These are phyloP conservation scores for Hippophae rhamnoides DNA, from an alignment of 306 rosid species.

Conservation along the genomic window DNA sequence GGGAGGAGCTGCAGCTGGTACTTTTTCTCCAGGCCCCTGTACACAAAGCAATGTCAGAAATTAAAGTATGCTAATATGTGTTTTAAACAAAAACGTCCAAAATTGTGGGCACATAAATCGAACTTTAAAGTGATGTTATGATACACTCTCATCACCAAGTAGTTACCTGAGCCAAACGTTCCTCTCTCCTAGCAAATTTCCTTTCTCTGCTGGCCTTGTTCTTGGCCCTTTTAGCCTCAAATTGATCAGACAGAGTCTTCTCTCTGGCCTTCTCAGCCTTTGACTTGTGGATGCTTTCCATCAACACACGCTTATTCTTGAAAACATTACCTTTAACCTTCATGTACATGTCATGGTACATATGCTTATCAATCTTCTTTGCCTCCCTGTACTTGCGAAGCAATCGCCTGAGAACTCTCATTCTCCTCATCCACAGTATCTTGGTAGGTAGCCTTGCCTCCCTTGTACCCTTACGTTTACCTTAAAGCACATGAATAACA, in stretches of 20 bases:
- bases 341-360: slow-evolving; percentile 99
- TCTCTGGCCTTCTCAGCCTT: slow-evolving; percentile 98
- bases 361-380: slow-evolving; percentile 88
- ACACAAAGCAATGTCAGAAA: neutral
- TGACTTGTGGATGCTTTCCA: slow-evolving; percentile 96
- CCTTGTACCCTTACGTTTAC: slow-evolving; percentile 94
- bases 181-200: slow-evolving; percentile 78
- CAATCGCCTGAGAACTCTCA: slow-evolving; percentile 91
- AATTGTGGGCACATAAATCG: too few relatives aligned
- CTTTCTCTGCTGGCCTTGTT: slow-evolving; percentile 97
- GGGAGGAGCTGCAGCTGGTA: slow-evolving; percentile 27
- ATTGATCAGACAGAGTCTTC: slow-evolving; percentile 86
- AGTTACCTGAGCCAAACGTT: slow-evolving; percentile 76
- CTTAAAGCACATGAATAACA: slow-evolving; percentile 17
- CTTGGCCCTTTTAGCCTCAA: slow-evolving; percentile 91
- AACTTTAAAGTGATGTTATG: neutral
- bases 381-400: slow-evolving; percentile 92
- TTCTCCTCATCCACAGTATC: slow-evolving; percentile 91
- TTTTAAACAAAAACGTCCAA: too few relatives aligned
- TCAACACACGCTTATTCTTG: slow-evolving; percentile 87
- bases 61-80: too few relatives aligned
- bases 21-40: slow-evolving; percentile 79
- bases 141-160: neutral
- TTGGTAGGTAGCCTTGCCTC: slow-evolving; percentile 97
- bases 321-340: slow-evolving; percentile 96